Evolutionary conservation across 1,284 basidiomycete species (phyloP).

Genomic region (Hymenochaete sp.): DNA sequence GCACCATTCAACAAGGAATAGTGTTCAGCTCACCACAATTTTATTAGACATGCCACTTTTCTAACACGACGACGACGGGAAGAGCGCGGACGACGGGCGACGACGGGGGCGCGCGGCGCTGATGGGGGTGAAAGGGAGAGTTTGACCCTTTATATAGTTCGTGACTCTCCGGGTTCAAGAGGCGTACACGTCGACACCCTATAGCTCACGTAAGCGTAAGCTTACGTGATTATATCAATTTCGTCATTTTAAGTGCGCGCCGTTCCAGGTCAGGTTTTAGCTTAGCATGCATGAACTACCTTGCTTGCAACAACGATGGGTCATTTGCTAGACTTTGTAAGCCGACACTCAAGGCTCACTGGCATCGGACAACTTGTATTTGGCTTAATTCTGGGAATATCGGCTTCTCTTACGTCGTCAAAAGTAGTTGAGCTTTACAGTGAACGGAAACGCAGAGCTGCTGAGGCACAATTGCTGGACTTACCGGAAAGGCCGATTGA

Average conservation of each 20-base stretch:
- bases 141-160: conserved; percentile 43
- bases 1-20: conserved; percentile 46
- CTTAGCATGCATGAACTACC: too few species aligned
- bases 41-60: conserved; percentile 69
- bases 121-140: conserved; percentile 23
- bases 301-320: neutral
- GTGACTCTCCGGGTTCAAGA: conserved; percentile 31
- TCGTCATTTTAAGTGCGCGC: too few species aligned
- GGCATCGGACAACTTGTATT: conserved; percentile 42
- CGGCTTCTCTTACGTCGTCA: conserved; percentile 57
- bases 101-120: conserved; percentile 29
- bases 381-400: conserved; percentile 63
- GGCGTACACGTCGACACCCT: conserved; percentile 27
- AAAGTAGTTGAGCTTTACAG: conserved; percentile 46
- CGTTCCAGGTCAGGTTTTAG: too few species aligned
- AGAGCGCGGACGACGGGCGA: conserved; percentile 16
- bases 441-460: conserved; percentile 35
- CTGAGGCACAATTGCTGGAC: conserved; percentile 23
- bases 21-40: conserved; percentile 81
- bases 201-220: conserved; percentile 47
- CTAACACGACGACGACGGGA: conserved; percentile 27
- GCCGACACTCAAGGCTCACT: neutral
- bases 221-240: too few species aligned
- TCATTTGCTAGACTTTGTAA: neutral
- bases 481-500: conserved; percentile 62